Evolutionary conservation across 306 rosid genomes (phyloP).

Genomic region (Albizia julibrissin): DNA sequence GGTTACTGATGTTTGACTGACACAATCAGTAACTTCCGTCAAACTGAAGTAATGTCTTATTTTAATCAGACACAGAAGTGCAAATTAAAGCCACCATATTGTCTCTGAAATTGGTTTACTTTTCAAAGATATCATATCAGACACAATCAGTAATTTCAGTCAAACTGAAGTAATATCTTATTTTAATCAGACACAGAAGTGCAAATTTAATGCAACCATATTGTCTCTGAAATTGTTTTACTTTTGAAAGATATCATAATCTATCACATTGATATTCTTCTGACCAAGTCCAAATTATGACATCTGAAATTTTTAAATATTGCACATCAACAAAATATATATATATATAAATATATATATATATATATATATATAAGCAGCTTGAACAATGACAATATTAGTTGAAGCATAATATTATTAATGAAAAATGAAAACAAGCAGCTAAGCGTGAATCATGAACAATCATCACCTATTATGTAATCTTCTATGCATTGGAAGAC

Average conservation of each 20-base stretch:
- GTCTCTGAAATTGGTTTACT: neutral
- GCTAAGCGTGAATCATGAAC: slow-evolving; percentile 13
- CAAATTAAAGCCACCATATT: neutral
- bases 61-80: slow-evolving; percentile 14
- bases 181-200: slow-evolving; percentile 15
- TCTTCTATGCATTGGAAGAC: slow-evolving; percentile 90
- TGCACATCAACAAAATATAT: slow-evolving; percentile 21
- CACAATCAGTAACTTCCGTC: neutral
- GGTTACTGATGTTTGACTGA: neutral
- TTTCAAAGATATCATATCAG: neutral
- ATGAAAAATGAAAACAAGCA: slow-evolving; percentile 13
- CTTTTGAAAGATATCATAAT: neutral
- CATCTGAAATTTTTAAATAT: neutral
- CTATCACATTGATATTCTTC: slow-evolving; percentile 8
- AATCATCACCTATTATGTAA: slow-evolving; percentile 60
- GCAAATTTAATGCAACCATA: slow-evolving; percentile 16
- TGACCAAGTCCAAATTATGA: neutral
- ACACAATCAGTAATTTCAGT: neutral
- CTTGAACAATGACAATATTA: neutral
- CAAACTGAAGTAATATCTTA: neutral
- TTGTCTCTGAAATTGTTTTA: neutral
- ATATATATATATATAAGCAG: too few species aligned
- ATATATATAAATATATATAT: too few species aligned
- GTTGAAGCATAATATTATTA: neutral
- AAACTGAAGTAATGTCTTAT: neutral